Percentiles rank a stretch among this genome's conserved stretches.
Conservation (phyloP, 1,139 yeast genomes). For the Geotrichum histeridarum region DNA sequence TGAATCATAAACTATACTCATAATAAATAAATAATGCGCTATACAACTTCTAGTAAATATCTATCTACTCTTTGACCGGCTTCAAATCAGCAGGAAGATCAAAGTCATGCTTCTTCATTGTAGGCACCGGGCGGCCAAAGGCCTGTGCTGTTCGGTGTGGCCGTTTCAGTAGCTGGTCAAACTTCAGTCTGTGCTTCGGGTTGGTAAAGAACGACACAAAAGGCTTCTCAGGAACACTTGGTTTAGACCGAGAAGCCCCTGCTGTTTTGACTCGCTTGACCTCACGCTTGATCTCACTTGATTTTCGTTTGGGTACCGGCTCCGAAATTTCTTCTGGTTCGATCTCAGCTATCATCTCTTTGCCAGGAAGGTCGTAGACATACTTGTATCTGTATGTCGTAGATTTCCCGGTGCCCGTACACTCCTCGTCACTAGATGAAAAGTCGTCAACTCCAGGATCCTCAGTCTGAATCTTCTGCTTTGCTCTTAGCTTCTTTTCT, state of each 20-base stretch:
- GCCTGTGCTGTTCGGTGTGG: conserved; percentile 24
- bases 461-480: conserved; percentile 1
- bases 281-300: neutral
- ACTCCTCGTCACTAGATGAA: conserved; percentile 3
- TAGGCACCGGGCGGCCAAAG: conserved; percentile 27
- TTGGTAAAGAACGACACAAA: conserved; percentile 24
- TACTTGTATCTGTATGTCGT: conserved; percentile 5
- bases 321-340: conserved; percentile 3
- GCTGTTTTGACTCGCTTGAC: neutral
- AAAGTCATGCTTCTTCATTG: conserved; percentile 58
- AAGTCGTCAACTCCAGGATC: conserved; percentile 18
- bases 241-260: too few species aligned
- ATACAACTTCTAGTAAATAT: neutral
- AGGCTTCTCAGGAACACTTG: neutral
- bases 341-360: neutral
- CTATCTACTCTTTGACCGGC: neutral
- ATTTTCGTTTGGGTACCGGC: neutral
- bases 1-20: too few species aligned
- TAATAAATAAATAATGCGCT: neutral
- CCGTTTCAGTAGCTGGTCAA: conserved; percentile 24
- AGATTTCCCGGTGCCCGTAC: neutral
- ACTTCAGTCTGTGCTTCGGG: conserved; percentile 22
- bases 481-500: conserved; percentile 7
- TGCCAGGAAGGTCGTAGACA: conserved; percentile 9
- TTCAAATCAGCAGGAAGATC: conserved; percentile 83